Evolutionary conservation across 2,329 filamentous ascomycete species (phyloP).

Genomic region (Ploettnerulaceae sp.): DNA sequence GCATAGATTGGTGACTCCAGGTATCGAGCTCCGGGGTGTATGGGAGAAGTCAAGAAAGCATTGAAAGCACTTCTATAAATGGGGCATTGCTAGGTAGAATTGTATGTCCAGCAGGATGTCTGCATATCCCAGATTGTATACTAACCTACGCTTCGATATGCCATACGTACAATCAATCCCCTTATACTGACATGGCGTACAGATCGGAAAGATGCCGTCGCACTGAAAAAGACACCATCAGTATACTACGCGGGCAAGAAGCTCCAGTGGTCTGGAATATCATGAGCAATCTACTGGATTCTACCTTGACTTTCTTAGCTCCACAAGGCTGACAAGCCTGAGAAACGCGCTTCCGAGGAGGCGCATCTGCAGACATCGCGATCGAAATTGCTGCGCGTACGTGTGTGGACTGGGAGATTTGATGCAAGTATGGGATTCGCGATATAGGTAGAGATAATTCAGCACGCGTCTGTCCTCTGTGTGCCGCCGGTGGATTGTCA

Average conservation of each 20-base stretch:
- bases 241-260: neutral
- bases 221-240: conserved; percentile 20
- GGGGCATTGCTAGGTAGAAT: neutral
- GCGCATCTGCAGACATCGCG: conserved; percentile 1
- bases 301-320: conserved; percentile 31
- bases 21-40: too few species aligned
- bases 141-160: conserved; percentile 30
- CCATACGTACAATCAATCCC: conserved; percentile 29
- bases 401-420: neutral
- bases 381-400: neutral
- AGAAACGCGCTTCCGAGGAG: conserved; percentile 27
- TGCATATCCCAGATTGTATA: neutral
- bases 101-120: neutral
- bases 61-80: neutral
- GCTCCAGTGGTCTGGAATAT: neutral
- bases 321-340: conserved; percentile 30
- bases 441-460: too few species aligned
- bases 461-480: too few species aligned
- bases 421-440: neutral
- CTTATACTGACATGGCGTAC: conserved; percentile 25
- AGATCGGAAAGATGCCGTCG: conserved; percentile 27
- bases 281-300: too few species aligned
- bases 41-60: neutral
- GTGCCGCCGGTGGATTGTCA: too few species aligned
- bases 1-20: too few species aligned